phyloP scores from a whole-genome alignment of 768 basidiomycete species.

The Naganishia antarctica region DNA sequence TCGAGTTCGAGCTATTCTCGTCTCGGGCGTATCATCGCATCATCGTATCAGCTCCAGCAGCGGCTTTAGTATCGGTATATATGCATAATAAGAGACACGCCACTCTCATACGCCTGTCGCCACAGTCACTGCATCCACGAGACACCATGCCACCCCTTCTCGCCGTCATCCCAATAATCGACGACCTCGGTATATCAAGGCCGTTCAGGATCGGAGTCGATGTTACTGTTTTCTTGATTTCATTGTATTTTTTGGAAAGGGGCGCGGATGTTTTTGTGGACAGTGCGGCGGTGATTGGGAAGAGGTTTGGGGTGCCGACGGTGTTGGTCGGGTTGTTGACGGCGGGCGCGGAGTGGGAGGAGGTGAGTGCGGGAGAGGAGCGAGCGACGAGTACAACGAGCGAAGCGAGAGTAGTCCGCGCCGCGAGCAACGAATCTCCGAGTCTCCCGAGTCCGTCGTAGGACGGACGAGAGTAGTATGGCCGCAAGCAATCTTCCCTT shows the following conservation, averaged over 20 bases:
- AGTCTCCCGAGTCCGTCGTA: neutral
- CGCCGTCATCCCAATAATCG: constrained; percentile 26
- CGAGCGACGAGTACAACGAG: neutral
- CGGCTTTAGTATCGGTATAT: too few relatives aligned
- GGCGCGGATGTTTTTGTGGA: constrained; percentile 37
- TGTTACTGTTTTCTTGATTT: constrained; percentile 27
- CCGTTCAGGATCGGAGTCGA: constrained; percentile 25
- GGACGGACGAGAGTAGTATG: neutral
- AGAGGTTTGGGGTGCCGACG: constrained; percentile 31
- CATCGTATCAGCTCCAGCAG: too few relatives aligned
- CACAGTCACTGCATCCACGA: too few relatives aligned
- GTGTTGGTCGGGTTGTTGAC: constrained; percentile 35
- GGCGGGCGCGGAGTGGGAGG: constrained; percentile 42
- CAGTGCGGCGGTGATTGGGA: constrained; percentile 30
- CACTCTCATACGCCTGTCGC: too few relatives aligned
- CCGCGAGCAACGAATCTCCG: neutral
- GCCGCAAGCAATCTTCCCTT: too few relatives aligned
- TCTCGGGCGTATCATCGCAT: too few relatives aligned
- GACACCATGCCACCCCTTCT: too few relatives aligned
- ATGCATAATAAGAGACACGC: too few relatives aligned
- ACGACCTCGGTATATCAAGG: constrained; percentile 16
- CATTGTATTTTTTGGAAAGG: constrained; percentile 33
- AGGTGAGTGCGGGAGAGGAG: constrained; percentile 31
- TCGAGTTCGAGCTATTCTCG: too few relatives aligned
- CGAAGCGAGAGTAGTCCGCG: neutral